These are phyloP conservation scores for Globisporangium okanoganense DNA, from an alignment of 352 stramenopile species.

Conservation along the genomic window DNA sequence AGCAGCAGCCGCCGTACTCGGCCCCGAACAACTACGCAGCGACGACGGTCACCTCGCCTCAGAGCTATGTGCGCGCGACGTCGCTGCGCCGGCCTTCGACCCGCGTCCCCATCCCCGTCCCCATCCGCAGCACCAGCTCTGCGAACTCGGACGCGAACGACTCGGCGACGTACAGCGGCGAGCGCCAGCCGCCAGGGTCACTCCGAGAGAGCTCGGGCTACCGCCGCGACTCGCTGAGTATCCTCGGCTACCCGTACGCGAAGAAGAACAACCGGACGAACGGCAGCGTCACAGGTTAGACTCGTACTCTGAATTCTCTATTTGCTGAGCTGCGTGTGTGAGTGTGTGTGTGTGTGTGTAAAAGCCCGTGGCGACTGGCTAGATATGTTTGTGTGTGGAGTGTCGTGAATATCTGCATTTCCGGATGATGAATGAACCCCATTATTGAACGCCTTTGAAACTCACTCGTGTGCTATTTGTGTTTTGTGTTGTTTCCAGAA, in stretches of 20 bases:
- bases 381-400: not conserved
- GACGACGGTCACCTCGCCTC: slow-evolving; percentile 56
- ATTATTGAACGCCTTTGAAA: slow-evolving; percentile 24
- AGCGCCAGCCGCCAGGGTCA: slow-evolving; percentile 23
- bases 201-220: slow-evolving; percentile 56
- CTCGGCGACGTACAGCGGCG: slow-evolving; percentile 4
- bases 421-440: not conserved
- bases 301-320: slow-evolving; percentile 11
- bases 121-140: slow-evolving; percentile 22
- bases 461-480: slow-evolving; percentile 17
- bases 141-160: slow-evolving; percentile 15
- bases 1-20: slow-evolving; percentile 23
- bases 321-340: not conserved
- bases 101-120: slow-evolving; percentile 5
- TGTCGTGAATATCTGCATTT: not conserved
- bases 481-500: slow-evolving; percentile 19
- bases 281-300: slow-evolving; percentile 45
- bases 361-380: not conserved
- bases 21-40: slow-evolving; percentile 21
- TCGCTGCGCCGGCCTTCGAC: slow-evolving; percentile 43
- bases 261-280: slow-evolving; percentile 61
- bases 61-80: slow-evolving; percentile 72
- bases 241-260: slow-evolving; percentile 80
- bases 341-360: not conserved
- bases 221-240: slow-evolving; percentile 70